These are phyloP conservation scores for Mycena epipterygia DNA, from an alignment of 768 basidiomycete genomes.

Conservation along the genomic window DNA sequence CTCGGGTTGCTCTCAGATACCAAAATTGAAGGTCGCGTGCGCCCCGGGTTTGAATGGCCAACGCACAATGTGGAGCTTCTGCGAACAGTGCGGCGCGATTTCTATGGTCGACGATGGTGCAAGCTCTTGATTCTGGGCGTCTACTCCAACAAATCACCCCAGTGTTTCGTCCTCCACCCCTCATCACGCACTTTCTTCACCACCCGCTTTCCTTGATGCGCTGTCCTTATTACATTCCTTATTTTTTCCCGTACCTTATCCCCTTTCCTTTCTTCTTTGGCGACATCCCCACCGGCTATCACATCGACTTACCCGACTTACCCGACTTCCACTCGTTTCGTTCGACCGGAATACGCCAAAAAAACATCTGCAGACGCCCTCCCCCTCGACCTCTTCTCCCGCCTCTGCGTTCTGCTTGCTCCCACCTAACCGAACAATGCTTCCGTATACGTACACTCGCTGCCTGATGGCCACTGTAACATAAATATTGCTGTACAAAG, in stretches of 20 bases:
- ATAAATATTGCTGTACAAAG: conserved; percentile 27
- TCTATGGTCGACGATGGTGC: conserved; percentile 88
- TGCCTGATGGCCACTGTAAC: conserved; percentile 46
- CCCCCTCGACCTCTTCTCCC: neutral
- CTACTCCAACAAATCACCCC: conserved; percentile 19
- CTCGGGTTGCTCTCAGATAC: conserved; percentile 81
- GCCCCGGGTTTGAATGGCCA: conserved; percentile 77
- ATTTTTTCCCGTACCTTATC: conserved; percentile 41
- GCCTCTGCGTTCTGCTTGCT: neutral
- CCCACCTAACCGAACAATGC: conserved; percentile 9
- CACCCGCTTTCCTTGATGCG: too few species aligned
- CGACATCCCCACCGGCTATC: conserved; percentile 34
- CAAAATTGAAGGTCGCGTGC: conserved; percentile 86
- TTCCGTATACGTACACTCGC: conserved; percentile 47
- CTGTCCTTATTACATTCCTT: conserved; percentile 9
- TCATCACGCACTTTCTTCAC: conserved; percentile 30
- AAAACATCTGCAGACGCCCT: neutral
- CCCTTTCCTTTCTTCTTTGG: conserved; percentile 36
- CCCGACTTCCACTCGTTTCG: neutral
- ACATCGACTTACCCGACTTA: conserved; percentile 16
- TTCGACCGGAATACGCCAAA: neutral
- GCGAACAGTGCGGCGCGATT: conserved; percentile 90
- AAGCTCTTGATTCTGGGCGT: conserved; percentile 39
- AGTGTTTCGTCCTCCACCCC: conserved; percentile 32
- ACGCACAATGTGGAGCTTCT: conserved; percentile 90